Conservation (phyloP, 768 basidiomycete species). For the Agrocybe chaxingu region DNA sequence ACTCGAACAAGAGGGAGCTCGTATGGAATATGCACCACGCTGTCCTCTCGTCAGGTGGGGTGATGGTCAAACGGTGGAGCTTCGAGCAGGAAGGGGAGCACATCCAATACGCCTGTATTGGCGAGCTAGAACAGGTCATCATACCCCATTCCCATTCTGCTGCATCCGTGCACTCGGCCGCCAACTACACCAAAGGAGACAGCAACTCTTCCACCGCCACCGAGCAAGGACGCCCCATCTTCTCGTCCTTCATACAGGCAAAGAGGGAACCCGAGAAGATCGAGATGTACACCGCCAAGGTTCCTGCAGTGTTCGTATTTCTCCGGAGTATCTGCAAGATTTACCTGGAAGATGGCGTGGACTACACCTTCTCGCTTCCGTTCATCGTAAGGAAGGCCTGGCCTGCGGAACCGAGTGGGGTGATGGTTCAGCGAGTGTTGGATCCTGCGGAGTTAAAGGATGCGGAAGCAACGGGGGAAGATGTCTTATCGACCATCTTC, state of each 20-base stretch:
- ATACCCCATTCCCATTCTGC: conserved; percentile 23
- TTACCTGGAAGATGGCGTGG: conserved; percentile 64
- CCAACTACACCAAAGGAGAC: conserved; percentile 29
- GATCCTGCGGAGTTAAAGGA: conserved; percentile 67
- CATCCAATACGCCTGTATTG: conserved; percentile 80
- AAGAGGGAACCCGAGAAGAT: conserved; percentile 34
- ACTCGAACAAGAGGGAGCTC: conserved; percentile 56
- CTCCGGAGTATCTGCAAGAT: conserved; percentile 72
- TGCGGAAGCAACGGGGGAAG: conserved; percentile 61
- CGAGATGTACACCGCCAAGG: conserved; percentile 29
- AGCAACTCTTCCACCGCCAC: conserved; percentile 16
- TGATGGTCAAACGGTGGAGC: conserved; percentile 71
- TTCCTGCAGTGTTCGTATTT: conserved; percentile 73
- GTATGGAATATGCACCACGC: conserved; percentile 68
- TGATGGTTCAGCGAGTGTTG: conserved; percentile 73
- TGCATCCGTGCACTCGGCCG: conserved; percentile 23
- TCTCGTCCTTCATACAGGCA: conserved; percentile 50
- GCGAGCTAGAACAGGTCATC: conserved; percentile 56
- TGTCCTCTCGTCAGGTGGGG: conserved; percentile 61
- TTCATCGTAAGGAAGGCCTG: conserved; percentile 79
- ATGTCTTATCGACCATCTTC: conserved; percentile 76
- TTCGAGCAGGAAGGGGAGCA: conserved; percentile 69
- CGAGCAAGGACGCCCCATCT: conserved; percentile 36
- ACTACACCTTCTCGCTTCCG: conserved; percentile 77
- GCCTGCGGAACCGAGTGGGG: conserved; percentile 75